Evolutionary conservation across 2,329 filamentous ascomycete genomes (phyloP), one percentile per base, ranked within the genome.

Genomic region (Cladophialophora psammophila): DNA sequence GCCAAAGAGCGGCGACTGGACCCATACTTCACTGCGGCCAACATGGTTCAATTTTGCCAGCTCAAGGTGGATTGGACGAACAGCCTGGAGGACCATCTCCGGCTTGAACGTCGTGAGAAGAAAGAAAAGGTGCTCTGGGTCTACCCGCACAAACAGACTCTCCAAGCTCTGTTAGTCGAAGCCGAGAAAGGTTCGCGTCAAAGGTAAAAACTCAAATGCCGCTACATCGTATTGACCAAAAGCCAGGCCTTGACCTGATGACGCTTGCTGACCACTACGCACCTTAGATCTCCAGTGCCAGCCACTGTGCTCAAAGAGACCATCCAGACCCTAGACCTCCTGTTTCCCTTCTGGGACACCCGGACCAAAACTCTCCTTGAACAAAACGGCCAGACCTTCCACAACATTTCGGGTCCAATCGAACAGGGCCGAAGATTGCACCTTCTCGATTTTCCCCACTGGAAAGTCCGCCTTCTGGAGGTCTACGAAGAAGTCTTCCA

Each of bases 11-110:
- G 63, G 35, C 63, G 63, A 20, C 13, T 65, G 26, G 20, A 60
- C 53, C 63, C 63, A 10, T 52, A 45, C 18, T 65, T 65, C 35
- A 65, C 63, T 9, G 63, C 63, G 10, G 63, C 20, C 5, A 48
- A 48, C 55, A 56, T 65, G 55, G 56, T 38, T 18, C 38, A 52
- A 35, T 40, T 65, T 35, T 65, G 63, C 52, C n/a, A 50, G 9
- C 45, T 65, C 7, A 65, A 61, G 56, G 42, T 61, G 5, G 38
- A 61, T 26, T 61, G 56, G 56, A 65, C 63, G n/a, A 34, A 52
- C 31, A 62, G 63, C 40, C 54, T 65, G 7, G 54, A 26, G 5
- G 63, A 65, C 18, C 63, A 65, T 20, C 45, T 65, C 35, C 34
- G 63, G 55, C 63, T 65, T 26, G 56, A 61, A 40, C 31, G 55